Evolutionary conservation across 2,329 filamentous ascomycete genomes (phyloP).

Genomic region (Penicillium capsulatum): DNA sequence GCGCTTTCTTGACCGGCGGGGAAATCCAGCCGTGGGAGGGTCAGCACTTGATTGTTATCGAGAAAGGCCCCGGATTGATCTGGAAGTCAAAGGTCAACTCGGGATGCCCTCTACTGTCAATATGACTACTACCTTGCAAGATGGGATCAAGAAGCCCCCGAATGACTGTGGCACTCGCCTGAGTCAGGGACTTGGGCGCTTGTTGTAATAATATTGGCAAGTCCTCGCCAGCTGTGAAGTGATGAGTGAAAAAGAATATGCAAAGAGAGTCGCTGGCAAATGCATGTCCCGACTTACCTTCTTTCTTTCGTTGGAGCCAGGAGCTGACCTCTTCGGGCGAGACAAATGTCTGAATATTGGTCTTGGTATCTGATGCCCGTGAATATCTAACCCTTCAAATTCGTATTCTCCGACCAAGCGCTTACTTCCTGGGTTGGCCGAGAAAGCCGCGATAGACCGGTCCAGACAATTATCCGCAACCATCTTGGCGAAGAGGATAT

Average conservation of each 20-base stretch:
- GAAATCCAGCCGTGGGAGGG: constrained; percentile 24
- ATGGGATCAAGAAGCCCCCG: constrained; percentile 25
- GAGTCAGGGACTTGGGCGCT: constrained; percentile 20
- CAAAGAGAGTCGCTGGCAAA: too few relatives aligned
- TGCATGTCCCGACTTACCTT: constrained; percentile 11
- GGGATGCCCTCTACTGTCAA: too few relatives aligned
- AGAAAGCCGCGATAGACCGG: constrained; percentile 19
- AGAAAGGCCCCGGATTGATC: constrained; percentile 24
- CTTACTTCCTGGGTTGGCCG: constrained; percentile 28
- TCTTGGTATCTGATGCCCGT: constrained; percentile 18
- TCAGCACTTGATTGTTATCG: constrained; percentile 20
- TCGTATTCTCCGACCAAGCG: background rate
- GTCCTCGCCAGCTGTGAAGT: constrained; percentile 9
- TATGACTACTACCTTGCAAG: constrained; percentile 20
- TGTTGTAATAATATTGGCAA: constrained; percentile 23
- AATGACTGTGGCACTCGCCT: constrained; percentile 22
- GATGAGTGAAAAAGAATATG: background rate
- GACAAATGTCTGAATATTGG: constrained; percentile 21
- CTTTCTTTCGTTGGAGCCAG: constrained; percentile 25
- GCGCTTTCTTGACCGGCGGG: constrained; percentile 26
- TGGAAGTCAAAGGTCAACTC: background rate
- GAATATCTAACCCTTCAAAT: background rate
- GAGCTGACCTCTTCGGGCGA: constrained; percentile 18
- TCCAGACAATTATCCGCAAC: constrained; percentile 12
- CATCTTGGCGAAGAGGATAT: constrained; percentile 23